A percentile compares a stretch with the other conserved stretches of the same genome.
These are phyloP conservation scores for Kuraishia cidri DNA, from an alignment of 805 yeast genomes.

Conservation along the genomic window DNA sequence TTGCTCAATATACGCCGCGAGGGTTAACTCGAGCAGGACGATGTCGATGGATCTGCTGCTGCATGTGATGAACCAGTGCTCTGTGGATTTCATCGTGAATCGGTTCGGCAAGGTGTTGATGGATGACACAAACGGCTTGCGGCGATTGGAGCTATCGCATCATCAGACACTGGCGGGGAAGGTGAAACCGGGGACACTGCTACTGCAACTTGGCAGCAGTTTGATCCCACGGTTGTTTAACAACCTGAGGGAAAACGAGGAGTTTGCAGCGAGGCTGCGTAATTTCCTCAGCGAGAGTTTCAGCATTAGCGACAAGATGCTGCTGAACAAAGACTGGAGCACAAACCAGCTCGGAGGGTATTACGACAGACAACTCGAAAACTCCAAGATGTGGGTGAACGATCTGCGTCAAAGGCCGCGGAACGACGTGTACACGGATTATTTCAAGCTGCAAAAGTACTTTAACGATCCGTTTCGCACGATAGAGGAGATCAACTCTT, in stretches of 20 bases:
- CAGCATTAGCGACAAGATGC: constrained; percentile 18
- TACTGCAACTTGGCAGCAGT: constrained; percentile 17
- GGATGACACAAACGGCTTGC: constrained; percentile 1
- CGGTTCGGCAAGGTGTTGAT: constrained; percentile 12
- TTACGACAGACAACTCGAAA: constrained; percentile 3
- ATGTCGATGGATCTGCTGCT: constrained; percentile 15
- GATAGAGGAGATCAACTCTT: constrained; percentile 2
- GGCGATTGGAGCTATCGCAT: constrained; percentile 13
- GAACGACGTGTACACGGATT: constrained; percentile 7
- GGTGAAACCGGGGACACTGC: constrained; percentile 20
- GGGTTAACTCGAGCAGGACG: constrained; percentile 3
- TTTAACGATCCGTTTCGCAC: constrained; percentile 6
- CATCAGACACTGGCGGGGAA: constrained; percentile 17
- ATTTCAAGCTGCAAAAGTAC: constrained; percentile 7
- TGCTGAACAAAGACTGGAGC: constrained; percentile 17
- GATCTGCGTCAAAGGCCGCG: not conserved
- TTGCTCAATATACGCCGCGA: constrained; percentile 10
- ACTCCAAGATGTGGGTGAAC: not conserved
- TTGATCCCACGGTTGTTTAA: constrained; percentile 10
- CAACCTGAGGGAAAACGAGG: constrained; percentile 13
- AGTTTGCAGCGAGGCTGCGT: constrained; percentile 12
- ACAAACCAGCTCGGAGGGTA: constrained; percentile 9
- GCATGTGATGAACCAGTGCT: constrained; percentile 10
- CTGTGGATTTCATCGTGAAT: constrained; percentile 11
- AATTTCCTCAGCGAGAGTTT: constrained; percentile 14